These are phyloP conservation scores for Pyrus betulifolia DNA, from an alignment of 306 rosid species.

Conservation along the genomic window DNA sequence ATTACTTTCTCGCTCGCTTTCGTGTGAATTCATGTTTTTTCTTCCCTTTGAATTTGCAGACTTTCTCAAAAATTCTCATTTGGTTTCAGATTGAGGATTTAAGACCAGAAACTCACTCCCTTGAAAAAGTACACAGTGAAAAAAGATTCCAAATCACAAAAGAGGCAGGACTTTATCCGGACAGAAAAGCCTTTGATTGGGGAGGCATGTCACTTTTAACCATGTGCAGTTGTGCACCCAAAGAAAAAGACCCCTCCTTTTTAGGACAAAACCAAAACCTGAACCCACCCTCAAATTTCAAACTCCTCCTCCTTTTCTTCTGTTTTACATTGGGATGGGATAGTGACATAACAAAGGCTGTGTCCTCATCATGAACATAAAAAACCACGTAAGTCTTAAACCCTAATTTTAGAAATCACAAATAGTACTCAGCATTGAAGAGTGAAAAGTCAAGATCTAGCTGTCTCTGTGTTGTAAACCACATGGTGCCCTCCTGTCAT, in stretches of 20 bases:
- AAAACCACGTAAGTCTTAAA: background rate
- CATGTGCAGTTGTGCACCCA: background rate
- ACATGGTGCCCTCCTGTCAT: background rate
- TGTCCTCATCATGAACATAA: too few species aligned
- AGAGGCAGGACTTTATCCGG: background rate
- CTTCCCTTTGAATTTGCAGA: background rate
- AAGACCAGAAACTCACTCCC: too few species aligned
- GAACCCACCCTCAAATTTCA: background rate
- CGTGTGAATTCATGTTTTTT: background rate
- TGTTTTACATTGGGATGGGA: background rate
- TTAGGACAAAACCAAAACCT: background rate
- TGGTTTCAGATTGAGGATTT: background rate
- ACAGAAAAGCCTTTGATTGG: slow-evolving; percentile 22
- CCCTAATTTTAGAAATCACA: background rate
- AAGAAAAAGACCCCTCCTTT: background rate
- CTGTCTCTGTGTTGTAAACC: slow-evolving; percentile 17
- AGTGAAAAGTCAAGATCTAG: background rate
- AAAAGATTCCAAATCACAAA: slow-evolving; percentile 3
- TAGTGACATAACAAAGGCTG: background rate
- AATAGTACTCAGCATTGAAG: background rate
- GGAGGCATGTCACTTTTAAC: background rate
- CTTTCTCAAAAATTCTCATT: background rate
- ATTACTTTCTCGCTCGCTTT: background rate
- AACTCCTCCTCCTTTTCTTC: background rate
- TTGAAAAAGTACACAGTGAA: background rate